Evolutionary conservation across 306 rosid species (phyloP).

Genomic region (Sechiopsis laciniata): DNA sequence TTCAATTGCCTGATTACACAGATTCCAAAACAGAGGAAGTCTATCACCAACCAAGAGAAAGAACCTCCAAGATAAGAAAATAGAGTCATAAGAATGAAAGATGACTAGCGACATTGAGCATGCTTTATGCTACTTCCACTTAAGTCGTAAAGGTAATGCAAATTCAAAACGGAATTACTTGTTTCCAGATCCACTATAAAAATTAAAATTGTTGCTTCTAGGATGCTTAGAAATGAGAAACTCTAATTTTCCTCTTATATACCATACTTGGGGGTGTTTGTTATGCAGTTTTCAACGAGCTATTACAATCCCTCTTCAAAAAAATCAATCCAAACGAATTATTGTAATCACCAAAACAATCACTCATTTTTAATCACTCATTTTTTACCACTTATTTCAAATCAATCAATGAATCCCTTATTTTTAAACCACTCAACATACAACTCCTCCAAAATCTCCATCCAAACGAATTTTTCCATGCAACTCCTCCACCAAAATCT

Average conservation of each 20-base stretch:
- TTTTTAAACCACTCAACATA: too few relatives aligned
- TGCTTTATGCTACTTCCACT: background rate
- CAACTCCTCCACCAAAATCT: too few relatives aligned
- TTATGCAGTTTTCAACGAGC: too few relatives aligned
- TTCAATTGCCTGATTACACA: conserved; percentile 75
- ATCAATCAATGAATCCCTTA: too few relatives aligned
- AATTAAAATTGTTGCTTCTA: background rate
- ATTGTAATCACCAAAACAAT: too few relatives aligned
- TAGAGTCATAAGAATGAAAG: background rate
- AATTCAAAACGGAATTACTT: background rate
- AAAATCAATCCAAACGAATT: too few relatives aligned
- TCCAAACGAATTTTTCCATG: too few relatives aligned
- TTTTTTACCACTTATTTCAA: too few relatives aligned
- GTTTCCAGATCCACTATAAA: background rate
- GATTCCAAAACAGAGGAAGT: conserved; percentile 17
- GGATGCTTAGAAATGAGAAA: background rate
- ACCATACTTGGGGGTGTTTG: too few relatives aligned
- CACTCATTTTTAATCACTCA: too few relatives aligned
- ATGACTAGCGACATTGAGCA: background rate
- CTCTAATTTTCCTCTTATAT: background rate
- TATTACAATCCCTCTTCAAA: too few relatives aligned
- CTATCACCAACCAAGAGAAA: conserved; percentile 19
- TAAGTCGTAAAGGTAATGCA: background rate
- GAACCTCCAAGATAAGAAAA: background rate
- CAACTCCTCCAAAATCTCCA: too few relatives aligned